phyloP scores from a whole-genome alignment of 2,329 filamentous ascomycete species.

The Beauveria bassiana region DNA sequence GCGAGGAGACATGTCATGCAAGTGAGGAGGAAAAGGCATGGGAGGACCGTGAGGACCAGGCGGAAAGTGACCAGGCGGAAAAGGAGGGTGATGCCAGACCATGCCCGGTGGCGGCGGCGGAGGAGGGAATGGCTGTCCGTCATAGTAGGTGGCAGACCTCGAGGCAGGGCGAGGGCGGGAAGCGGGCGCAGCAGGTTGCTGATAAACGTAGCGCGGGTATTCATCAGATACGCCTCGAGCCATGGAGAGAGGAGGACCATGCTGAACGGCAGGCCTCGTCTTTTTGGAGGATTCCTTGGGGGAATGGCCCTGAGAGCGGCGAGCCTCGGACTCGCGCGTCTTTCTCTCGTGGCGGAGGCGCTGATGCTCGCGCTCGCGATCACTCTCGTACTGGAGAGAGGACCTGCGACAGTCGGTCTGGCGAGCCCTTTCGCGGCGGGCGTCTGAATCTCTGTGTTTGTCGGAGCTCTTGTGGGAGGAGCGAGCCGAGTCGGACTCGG shows the following conservation, averaged over 20 bases:
- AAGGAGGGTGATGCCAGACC: slow-evolving; percentile 23
- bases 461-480: slow-evolving; percentile 24
- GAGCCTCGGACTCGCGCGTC: slow-evolving; percentile 15
- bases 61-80: slow-evolving; percentile 22
- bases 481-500: slow-evolving; percentile 37
- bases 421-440: background rate
- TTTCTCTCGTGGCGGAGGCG: slow-evolving; percentile 16
- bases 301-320: background rate
- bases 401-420: slow-evolving; percentile 12
- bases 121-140: slow-evolving; percentile 21
- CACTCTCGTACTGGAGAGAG: slow-evolving; percentile 16
- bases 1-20: slow-evolving; percentile 5
- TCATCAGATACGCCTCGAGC: slow-evolving; percentile 25
- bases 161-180: slow-evolving; percentile 26
- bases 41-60: slow-evolving; percentile 11
- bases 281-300: slow-evolving; percentile 18
- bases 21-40: background rate
- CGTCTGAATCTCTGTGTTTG: slow-evolving; percentile 18
- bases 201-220: slow-evolving; percentile 28
- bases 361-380: slow-evolving; percentile 19
- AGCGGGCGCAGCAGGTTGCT: slow-evolving; percentile 25
- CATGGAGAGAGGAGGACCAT: slow-evolving; percentile 27
- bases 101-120: slow-evolving; percentile 21
- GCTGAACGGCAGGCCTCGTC: slow-evolving; percentile 22
- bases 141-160: slow-evolving; percentile 29